These are phyloP conservation scores for Trichoderma semiorbis DNA, from an alignment of 2,329 filamentous ascomycete genomes.

Conservation along the genomic window DNA sequence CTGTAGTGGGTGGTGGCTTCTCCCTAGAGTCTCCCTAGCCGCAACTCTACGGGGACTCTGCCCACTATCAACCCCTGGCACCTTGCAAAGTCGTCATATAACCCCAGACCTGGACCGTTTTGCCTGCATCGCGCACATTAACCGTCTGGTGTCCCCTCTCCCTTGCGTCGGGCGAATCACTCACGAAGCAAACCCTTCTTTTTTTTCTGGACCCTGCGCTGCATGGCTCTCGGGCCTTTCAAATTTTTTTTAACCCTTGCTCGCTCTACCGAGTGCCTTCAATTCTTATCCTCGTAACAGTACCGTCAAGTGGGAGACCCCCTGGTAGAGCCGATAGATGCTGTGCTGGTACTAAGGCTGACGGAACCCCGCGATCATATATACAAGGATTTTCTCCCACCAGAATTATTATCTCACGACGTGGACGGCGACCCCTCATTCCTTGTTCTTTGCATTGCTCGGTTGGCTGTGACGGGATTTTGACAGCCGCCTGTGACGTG, in stretches of 20 bases:
- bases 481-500: slow-evolving; percentile 6
- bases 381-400: slow-evolving; percentile 8
- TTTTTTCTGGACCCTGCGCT: slow-evolving; percentile 15
- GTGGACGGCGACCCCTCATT: slow-evolving; percentile 10
- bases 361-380: slow-evolving; percentile 12
- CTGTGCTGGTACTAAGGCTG: not conserved
- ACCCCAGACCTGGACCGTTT: slow-evolving; percentile 11
- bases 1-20: not conserved
- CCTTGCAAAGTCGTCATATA: not conserved
- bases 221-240: slow-evolving; percentile 7
- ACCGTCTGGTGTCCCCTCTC: slow-evolving; percentile 8
- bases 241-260: not conserved
- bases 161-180: slow-evolving; percentile 16
- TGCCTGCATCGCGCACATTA: slow-evolving; percentile 11
- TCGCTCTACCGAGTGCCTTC: not conserved
- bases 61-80: not conserved
- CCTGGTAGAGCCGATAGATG: not conserved
- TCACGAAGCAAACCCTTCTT: slow-evolving; percentile 4
- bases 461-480: not conserved
- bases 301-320: not conserved
- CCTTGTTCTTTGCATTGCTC: not conserved
- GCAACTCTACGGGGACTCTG: slow-evolving; percentile 1
- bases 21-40: not conserved
- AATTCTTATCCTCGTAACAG: not conserved
- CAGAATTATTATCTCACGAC: slow-evolving; percentile 11